phyloP scores from a whole-genome alignment of 495 filamentous ascomycete species.

The Pseudevernia furfuracea region DNA sequence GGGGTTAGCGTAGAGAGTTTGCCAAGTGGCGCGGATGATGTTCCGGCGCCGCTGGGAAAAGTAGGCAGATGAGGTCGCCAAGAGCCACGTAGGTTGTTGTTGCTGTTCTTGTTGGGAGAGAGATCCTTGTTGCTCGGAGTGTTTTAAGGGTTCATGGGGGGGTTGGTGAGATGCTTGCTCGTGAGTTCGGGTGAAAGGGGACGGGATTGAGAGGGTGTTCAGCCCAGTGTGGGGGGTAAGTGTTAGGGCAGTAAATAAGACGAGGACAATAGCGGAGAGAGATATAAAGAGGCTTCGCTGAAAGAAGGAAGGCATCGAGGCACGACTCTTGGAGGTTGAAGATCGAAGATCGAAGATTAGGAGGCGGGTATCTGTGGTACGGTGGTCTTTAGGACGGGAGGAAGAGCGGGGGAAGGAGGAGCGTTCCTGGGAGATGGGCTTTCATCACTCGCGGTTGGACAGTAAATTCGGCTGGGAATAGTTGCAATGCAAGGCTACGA shows the following conservation, averaged over 20 bases:
- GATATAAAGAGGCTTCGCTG: background rate
- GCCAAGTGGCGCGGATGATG: conserved; percentile 20
- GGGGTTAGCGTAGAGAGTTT: background rate
- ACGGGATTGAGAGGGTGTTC: background rate
- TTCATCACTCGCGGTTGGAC: too few relatives aligned
- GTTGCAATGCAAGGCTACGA: too few relatives aligned
- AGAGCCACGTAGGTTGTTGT: conserved; percentile 14
- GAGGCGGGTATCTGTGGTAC: background rate
- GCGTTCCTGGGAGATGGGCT: too few relatives aligned
- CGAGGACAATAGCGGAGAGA: background rate
- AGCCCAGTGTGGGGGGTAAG: background rate
- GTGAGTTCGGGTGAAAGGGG: background rate
- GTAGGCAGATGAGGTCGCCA: conserved; percentile 11
- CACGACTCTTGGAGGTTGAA: background rate
- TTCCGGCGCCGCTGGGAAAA: conserved; percentile 10
- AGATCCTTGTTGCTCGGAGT: background rate
- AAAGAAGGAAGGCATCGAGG: background rate
- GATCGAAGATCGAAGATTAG: background rate
- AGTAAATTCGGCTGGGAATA: too few relatives aligned
- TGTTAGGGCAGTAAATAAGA: background rate
- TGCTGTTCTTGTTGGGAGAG: background rate
- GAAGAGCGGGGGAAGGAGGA: too few relatives aligned
- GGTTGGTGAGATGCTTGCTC: background rate
- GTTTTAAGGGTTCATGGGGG: background rate
- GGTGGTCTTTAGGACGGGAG: too few relatives aligned